Percentiles rank a stretch among this genome's conserved stretches.
These are phyloP conservation scores for Coemansia biformis DNA, from an alignment of 192 early-diverging fungal species.

Conservation along the genomic window DNA sequence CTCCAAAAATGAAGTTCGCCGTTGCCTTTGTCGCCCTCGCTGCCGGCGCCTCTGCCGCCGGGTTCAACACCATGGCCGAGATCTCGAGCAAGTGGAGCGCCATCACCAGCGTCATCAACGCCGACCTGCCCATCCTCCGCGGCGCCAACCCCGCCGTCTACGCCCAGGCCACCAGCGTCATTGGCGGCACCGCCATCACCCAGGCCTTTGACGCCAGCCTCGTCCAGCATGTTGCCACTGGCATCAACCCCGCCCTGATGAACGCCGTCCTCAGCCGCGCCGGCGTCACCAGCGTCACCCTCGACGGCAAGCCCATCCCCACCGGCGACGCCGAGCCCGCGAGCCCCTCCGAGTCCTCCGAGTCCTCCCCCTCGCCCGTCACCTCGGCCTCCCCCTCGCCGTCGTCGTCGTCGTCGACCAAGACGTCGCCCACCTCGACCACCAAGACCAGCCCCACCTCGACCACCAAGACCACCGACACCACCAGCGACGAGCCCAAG, in stretches of 20 bases:
- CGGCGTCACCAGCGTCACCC: constrained; percentile 33
- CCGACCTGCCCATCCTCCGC: constrained; percentile 29
- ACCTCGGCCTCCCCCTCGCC: background rate
- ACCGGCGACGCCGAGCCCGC: background rate
- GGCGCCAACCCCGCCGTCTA: constrained; percentile 33
- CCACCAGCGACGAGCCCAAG: background rate
- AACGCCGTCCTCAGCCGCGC: constrained; percentile 40
- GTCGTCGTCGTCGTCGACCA: background rate
- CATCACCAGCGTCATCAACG: constrained; percentile 34
- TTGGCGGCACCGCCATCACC: constrained; percentile 36
- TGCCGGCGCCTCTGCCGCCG: constrained; percentile 7
- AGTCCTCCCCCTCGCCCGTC: background rate
- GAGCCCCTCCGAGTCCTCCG: background rate
- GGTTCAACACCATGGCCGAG: constrained; percentile 26
- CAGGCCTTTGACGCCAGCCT: constrained; percentile 23
- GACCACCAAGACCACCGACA: too few relatives aligned
- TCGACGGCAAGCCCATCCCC: constrained; percentile 27
- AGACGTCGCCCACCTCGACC: background rate
- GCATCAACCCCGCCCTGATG: constrained; percentile 38
- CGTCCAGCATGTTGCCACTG: constrained; percentile 44
- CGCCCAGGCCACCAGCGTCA: constrained; percentile 31
- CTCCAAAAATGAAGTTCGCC: constrained; percentile 31
- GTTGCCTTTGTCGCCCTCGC: constrained; percentile 20
- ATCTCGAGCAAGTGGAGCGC: constrained; percentile 35
- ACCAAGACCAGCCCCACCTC: background rate